Evolutionary conservation across 106 monocot genomes (phyloP).

Genomic region (Acorus calamus): DNA sequence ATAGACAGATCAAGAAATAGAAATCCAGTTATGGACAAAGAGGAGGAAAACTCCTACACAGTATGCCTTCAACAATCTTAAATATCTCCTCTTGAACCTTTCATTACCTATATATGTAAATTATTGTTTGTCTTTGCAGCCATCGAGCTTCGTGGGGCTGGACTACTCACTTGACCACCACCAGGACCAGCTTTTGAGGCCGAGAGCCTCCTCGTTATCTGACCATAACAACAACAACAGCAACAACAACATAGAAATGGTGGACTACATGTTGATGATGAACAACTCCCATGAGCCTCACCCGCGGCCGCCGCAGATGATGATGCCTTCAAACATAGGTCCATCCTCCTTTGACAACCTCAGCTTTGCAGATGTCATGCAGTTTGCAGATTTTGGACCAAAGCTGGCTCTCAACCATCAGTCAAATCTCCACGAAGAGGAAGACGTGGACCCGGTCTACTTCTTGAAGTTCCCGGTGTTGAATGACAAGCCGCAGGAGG

Average conservation of each 20-base stretch:
- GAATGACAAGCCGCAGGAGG: background rate
- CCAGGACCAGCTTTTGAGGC: background rate
- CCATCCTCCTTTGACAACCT: conserved; percentile 30
- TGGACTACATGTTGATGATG: conserved; percentile 42
- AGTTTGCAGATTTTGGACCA: conserved; percentile 73
- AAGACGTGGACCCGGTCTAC: background rate
- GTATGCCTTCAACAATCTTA: background rate
- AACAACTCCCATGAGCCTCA: conserved; percentile 11
- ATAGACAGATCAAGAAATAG: too few species aligned
- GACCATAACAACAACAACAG: background rate
- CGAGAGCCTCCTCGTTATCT: background rate
- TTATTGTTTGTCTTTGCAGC: background rate
- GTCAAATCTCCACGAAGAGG: conserved; percentile 22
- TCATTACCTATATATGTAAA: background rate
- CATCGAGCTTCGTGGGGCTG: background rate
- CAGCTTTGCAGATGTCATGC: conserved; percentile 78
- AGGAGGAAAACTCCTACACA: background rate
- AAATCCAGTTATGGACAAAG: too few species aligned
- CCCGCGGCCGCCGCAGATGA: conserved; percentile 2
- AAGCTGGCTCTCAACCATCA: conserved; percentile 34
- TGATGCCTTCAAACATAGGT: background rate
- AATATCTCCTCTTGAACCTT: background rate
- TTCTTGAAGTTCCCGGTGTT: conserved; percentile 26
- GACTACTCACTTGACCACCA: conserved; percentile 4
- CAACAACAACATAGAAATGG: conserved; percentile 41